Conservation (phyloP, 73 alveolate species). For the Durusdinium trenchii region DNA sequence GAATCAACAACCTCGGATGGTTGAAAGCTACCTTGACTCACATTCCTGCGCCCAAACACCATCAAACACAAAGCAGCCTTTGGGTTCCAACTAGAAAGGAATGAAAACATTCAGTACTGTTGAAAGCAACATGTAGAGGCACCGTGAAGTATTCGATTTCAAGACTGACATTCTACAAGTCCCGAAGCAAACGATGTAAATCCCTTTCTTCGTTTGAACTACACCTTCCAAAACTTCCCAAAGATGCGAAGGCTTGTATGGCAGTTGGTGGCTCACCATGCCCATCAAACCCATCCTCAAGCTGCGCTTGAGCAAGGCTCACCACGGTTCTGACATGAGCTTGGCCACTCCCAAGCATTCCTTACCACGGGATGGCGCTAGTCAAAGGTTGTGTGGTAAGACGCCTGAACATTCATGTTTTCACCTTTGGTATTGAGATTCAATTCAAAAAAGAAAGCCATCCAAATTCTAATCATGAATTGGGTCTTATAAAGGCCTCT, state of each 20-base stretch:
- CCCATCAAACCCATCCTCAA: neutral
- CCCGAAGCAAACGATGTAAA: neutral
- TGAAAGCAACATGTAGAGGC: neutral
- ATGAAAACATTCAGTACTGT: neutral
- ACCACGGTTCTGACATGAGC: neutral
- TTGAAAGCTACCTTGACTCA: no score
- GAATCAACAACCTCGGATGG: neutral
- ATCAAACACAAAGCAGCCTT: no score
- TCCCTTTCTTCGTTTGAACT: constrained; percentile 1
- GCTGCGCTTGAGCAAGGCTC: constrained; percentile 1
- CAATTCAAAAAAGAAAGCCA: no score
- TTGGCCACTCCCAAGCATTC: constrained; percentile 20
- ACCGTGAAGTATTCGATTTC: neutral
- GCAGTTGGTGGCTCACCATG: neutral
- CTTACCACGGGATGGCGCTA: neutral
- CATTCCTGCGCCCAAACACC: no score
- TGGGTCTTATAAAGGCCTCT: neutral
- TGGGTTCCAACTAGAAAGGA: no score
- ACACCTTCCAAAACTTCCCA: neutral
- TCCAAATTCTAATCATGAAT: neutral
- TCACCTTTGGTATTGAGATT: no score
- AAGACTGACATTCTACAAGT: neutral
- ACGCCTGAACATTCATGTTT: neutral
- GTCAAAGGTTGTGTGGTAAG: neutral
- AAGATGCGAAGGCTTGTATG: neutral